Evolutionary conservation across 345 rosid genomes (phyloP), one percentile per base, ranked within the genome.

Genomic region (Pistacia vera): DNA sequence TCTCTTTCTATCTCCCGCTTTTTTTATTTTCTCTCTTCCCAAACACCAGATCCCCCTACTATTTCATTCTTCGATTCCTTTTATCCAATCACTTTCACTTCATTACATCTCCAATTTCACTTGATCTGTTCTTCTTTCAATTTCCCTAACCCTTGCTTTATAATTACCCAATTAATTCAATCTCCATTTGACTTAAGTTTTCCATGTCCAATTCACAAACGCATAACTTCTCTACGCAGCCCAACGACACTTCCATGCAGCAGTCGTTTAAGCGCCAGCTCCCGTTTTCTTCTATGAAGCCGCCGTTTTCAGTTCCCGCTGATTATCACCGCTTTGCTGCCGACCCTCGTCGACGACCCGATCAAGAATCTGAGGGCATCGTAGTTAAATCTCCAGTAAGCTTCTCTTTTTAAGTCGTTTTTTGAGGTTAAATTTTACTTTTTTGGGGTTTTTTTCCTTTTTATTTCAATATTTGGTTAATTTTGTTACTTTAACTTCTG

Each of bases 311-410:
- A 73, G 78, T 87, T 74, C 88, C 97, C 17, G 91, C 79, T 4
- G 97, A 92, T 83, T 90, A 91, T 72, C 99, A 92, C 82, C 88
- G 90, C 52, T 91, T 96, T 77, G 77, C 83, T 60, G 79, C 81
- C 65, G 88, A 75, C 61, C 79, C 86, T 16, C 87, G 83, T 16
- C 82, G 84, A 49, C 67, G 44, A 74, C 66, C 81, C 79, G 93
- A 88, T 88, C 95, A 81, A 48, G 85, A 80, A 57, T 61, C 85
- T 16, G 99, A 92, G 17, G 88, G 82, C 49, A 83, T 92, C 33
- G 83, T 89, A 35, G 81, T 90, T 55, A 91, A 88, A 82, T 80
- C 97, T 70, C 85, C 93, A 20, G 98, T 93, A 60, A 81, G 97
- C 84, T 25, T 55, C 20, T 46, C 54, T 44, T 11, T 13, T 10